phyloP scores from a whole-genome alignment of 23 red algal species.

The Agarophyton chilense region DNA sequence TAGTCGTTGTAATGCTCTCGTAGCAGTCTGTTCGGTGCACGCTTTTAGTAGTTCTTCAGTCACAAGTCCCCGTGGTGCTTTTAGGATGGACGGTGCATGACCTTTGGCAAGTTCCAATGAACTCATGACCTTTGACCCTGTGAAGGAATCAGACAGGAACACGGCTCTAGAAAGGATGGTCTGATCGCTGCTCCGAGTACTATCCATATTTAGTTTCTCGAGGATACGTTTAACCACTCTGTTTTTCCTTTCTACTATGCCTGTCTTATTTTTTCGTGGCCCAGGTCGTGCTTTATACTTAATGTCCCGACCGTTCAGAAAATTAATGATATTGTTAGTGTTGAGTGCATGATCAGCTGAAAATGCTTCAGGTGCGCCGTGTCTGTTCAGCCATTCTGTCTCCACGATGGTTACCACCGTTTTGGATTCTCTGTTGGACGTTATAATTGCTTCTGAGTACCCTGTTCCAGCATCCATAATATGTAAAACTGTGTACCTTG shows the following conservation, averaged over 20 bases:
- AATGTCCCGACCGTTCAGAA: constrained; percentile 20
- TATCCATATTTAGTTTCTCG: too few species aligned
- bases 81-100: not conserved
- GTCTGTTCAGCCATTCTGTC: too few species aligned
- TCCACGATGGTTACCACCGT: too few species aligned
- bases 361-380: too few species aligned
- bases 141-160: constrained; percentile 33
- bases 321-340: too few species aligned
- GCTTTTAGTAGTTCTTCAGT: constrained; percentile 18
- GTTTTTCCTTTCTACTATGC: constrained; percentile 42
- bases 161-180: too few species aligned
- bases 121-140: not conserved
- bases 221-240: too few species aligned
- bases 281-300: constrained; percentile 5
- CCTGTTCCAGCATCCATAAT: constrained; percentile 32
- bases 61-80: not conserved
- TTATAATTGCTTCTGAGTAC: constrained; percentile 33
- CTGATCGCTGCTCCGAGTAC: too few species aligned
- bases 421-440: not conserved
- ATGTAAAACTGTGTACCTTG: constrained; percentile 12
- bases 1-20: constrained; percentile 3
- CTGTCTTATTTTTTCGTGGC: constrained; percentile 39
- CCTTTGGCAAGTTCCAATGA: not conserved
- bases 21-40: constrained; percentile 8
- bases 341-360: too few species aligned